Conservation (phyloP, 345 rosid genomes). For the Microthlaspi erraticum region DNA sequence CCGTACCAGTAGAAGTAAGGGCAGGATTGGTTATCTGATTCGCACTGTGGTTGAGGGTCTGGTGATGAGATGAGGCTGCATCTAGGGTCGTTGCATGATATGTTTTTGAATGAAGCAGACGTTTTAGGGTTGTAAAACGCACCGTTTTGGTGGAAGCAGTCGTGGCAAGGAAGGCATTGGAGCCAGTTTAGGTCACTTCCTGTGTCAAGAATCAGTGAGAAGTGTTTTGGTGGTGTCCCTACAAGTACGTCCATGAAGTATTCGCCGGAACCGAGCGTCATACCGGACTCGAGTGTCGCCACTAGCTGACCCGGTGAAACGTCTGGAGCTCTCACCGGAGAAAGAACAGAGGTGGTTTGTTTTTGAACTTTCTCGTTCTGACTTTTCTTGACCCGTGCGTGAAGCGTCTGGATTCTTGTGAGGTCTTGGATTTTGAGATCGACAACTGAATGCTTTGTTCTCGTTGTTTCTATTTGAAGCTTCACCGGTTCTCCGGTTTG, state of each 20-base stretch:
- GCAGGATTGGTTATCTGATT: slow-evolving; percentile 62
- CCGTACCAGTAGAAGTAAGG: slow-evolving; percentile 88
- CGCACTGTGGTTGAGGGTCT: slow-evolving; percentile 65
- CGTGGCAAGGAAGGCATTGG: slow-evolving; percentile 87
- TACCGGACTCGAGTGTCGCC: slow-evolving; percentile 85
- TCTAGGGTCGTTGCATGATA: slow-evolving; percentile 64
- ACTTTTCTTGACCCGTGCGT: slow-evolving; percentile 59
- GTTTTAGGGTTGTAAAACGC: slow-evolving; percentile 66
- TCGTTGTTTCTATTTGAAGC: slow-evolving; percentile 47
- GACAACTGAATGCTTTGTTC: slow-evolving; percentile 49
- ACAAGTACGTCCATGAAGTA: slow-evolving; percentile 88
- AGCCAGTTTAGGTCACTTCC: slow-evolving; percentile 97
- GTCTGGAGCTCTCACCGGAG: slow-evolving; percentile 43
- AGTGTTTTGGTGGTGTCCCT: slow-evolving; percentile 89
- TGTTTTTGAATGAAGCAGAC: slow-evolving; percentile 64
- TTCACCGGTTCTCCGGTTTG: slow-evolving; percentile 45
- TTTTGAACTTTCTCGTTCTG: slow-evolving; percentile 51
- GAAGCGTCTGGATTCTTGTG: slow-evolving; percentile 71
- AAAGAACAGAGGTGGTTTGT: slow-evolving; percentile 32
- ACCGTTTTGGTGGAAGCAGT: slow-evolving; percentile 84
- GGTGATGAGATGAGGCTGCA: slow-evolving; percentile 79
- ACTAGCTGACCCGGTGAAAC: slow-evolving; percentile 64
- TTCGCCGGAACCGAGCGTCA: slow-evolving; percentile 84
- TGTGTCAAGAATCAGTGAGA: slow-evolving; percentile 85
- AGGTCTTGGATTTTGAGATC: slow-evolving; percentile 61